Evolutionary conservation across 352 stramenopile genomes (phyloP).

Genomic region (Elongisporangium senticosum): DNA sequence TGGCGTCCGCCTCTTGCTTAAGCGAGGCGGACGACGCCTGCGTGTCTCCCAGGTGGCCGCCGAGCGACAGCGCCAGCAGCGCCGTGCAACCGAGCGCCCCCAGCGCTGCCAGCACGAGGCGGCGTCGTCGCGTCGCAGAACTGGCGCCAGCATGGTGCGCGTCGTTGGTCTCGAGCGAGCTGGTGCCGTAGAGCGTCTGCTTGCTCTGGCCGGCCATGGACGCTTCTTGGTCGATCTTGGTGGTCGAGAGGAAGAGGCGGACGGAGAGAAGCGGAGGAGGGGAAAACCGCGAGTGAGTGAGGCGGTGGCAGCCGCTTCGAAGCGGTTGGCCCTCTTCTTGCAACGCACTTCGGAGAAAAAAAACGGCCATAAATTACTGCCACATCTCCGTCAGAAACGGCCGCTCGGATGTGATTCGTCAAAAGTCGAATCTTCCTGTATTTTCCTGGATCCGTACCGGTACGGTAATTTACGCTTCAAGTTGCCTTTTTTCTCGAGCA

Average conservation of each 20-base stretch:
- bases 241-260: not conserved
- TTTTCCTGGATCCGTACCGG: not conserved
- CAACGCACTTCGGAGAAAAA: not conserved
- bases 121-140: slow-evolving; percentile 17
- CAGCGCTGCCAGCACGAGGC: slow-evolving; percentile 15
- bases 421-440: not conserved
- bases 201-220: slow-evolving; percentile 1
- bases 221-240: not conserved
- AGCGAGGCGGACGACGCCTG: not conserved
- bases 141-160: slow-evolving; percentile 2
- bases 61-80: slow-evolving; percentile 14
- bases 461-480: not conserved
- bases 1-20: slow-evolving; percentile 1
- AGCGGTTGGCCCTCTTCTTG: not conserved
- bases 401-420: not conserved
- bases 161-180: slow-evolving; percentile 18
- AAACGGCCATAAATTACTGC: not conserved
- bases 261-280: not conserved
- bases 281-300: not conserved
- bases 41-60: slow-evolving; percentile 2
- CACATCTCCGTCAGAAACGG: not conserved
- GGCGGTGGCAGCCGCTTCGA: not conserved
- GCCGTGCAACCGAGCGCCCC: slow-evolving; percentile 17
- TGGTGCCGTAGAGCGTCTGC: slow-evolving; percentile 19
- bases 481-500: not conserved